Evolutionary conservation across 208 protist species (phyloP), one percentile per base, ranked within the genome.

Genomic region (Novymonas esmeraldas): DNA sequence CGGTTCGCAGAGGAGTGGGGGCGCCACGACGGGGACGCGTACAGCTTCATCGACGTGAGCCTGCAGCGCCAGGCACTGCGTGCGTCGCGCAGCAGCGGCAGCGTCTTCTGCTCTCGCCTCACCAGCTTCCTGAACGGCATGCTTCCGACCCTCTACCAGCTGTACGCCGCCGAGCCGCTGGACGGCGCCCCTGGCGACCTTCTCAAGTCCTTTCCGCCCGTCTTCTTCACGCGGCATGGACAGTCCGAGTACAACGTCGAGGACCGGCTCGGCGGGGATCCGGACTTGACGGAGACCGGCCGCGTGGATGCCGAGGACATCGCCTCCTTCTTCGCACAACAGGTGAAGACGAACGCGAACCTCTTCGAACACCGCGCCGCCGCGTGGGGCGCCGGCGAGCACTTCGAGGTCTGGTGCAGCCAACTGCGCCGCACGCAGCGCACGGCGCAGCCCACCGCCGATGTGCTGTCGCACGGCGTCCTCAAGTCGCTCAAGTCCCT

Each of bases 241-340:
- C 76, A 95, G 56, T 93, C 86, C 5, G 84, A 90, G 76, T 95
- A 92, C 64, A 95, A 95, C 68, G 33, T 95, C 4, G 79, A 95
- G 64, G 84, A 93, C 64, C 89, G 89, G 16, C 77, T 95, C 2
- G 89, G 89, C 33, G 89, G 89, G 18, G 79, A 95, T 54, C 86
- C 89, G 4, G 82, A 90, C 57, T 72, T 95, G 42, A 92, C 89
- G 2, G 61, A 57, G 10, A 74, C 68, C 20, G 89, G 89, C 26
- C 50, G 59, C 14, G 60, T 74, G 9, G 87, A 94, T 54, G 87
- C 87, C 0, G 59, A 66, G 18, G 75, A 72, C 42, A 78, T 94
- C 28, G 82, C 69, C 4, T 31, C 71, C n/a, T 94, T 94, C 56
- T 93, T 93, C 51, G 46, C 70, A 33, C 28, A 66, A 4, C 70